Conservation (phyloP, 352 stramenopile genomes). For the Pythium brassicae region DNA sequence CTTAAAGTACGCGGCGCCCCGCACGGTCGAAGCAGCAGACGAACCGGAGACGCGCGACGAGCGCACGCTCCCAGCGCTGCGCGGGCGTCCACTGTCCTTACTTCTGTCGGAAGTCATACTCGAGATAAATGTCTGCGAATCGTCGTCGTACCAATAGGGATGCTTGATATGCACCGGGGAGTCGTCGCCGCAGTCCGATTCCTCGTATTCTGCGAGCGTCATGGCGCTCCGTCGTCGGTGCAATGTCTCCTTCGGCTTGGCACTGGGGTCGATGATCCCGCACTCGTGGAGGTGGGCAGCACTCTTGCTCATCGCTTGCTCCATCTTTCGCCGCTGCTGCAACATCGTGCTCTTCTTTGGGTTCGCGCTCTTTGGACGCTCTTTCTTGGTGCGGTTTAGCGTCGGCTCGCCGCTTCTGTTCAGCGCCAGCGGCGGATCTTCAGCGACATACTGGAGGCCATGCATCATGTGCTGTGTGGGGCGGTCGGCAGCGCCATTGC, state of each 20-base stretch:
- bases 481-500: neutral
- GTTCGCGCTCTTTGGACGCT: slow-evolving; percentile 58
- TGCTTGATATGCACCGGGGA: neutral
- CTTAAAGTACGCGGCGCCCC: slow-evolving; percentile 53
- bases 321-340: slow-evolving; percentile 52
- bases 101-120: neutral
- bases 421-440: neutral
- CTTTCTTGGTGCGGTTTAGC: slow-evolving; percentile 27
- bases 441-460: neutral
- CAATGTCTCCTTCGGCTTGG: slow-evolving; percentile 1
- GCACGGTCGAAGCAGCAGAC: slow-evolving; percentile 26
- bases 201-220: slow-evolving; percentile 11
- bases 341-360: slow-evolving; percentile 60
- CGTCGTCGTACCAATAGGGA: neutral
- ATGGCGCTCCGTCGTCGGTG: slow-evolving; percentile 10
- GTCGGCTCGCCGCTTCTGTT: neutral
- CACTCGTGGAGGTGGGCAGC: slow-evolving; percentile 4
- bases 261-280: neutral
- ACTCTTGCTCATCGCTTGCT: slow-evolving; percentile 25
- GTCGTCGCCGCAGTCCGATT: neutral
- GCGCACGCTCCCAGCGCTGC: slow-evolving; percentile 53
- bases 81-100: slow-evolving; percentile 26
- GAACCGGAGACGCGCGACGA: slow-evolving; percentile 15
- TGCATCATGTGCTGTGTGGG: slow-evolving; percentile 1
- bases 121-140: neutral